A percentile compares a stretch with the other conserved stretches of the same genome.
These are phyloP conservation scores for Verticillium tricorpus DNA, from an alignment of 2,329 filamentous ascomycete genomes.

Conservation along the genomic window DNA sequence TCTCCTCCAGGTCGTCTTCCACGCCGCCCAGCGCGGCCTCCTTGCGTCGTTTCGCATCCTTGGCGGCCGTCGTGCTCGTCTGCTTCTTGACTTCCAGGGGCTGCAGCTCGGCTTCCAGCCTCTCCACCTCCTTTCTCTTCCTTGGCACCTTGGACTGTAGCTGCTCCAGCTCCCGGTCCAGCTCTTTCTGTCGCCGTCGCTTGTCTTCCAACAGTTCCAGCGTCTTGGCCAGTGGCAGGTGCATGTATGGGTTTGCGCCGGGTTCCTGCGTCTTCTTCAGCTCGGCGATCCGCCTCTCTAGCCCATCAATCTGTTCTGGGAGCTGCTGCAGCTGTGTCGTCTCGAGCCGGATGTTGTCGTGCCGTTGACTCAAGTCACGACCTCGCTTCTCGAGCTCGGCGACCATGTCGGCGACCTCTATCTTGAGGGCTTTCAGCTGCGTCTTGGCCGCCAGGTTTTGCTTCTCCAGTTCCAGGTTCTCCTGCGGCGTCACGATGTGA, in stretches of 20 bases:
- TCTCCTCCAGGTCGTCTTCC: constrained; percentile 70
- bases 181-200: constrained; percentile 46
- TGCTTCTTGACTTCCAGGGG: constrained; percentile 64
- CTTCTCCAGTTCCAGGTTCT: constrained; percentile 74
- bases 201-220: constrained; percentile 45
- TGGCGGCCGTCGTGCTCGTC: constrained; percentile 62
- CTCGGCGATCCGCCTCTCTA: constrained; percentile 43
- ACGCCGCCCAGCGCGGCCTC: constrained; percentile 62
- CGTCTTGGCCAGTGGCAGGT: constrained; percentile 55
- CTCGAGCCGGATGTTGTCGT: constrained; percentile 46
- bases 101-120: constrained; percentile 62
- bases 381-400: constrained; percentile 64
- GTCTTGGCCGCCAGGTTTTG: constrained; percentile 68
- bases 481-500: constrained; percentile 72
- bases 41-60: constrained; percentile 64
- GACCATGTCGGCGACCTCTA: constrained; percentile 70
- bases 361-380: constrained; percentile 50
- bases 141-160: constrained; percentile 58
- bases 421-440: constrained; percentile 73
- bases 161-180: constrained; percentile 60
- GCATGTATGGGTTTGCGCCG: constrained; percentile 38
- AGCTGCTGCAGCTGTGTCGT: constrained; percentile 45
- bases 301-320: constrained; percentile 40
- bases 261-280: constrained; percentile 37
- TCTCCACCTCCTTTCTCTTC: constrained; percentile 63